Evolutionary conservation across 345 rosid genomes (phyloP).

Genomic region (Acer campestre): DNA sequence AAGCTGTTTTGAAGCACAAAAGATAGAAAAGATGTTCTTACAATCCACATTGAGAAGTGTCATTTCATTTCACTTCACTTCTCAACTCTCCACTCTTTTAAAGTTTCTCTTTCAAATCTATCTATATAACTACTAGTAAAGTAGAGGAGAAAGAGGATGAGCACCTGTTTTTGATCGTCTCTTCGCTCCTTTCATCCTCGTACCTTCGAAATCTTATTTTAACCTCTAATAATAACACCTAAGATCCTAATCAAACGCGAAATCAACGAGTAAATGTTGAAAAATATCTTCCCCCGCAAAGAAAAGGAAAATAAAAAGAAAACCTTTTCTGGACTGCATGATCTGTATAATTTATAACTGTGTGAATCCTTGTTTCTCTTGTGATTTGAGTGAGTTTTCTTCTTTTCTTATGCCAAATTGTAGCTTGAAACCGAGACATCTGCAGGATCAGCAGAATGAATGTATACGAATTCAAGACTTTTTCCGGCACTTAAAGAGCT

Average conservation of each 20-base stretch:
- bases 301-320: slow-evolving; percentile 33
- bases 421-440: slow-evolving; percentile 73
- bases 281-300: slow-evolving; percentile 16
- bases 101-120: slow-evolving; percentile 29
- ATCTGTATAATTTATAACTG: slow-evolving; percentile 36
- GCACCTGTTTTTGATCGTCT: slow-evolving; percentile 63
- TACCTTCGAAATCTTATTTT: slow-evolving; percentile 35
- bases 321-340: slow-evolving; percentile 35
- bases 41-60: slow-evolving; percentile 36
- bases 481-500: slow-evolving; percentile 65
- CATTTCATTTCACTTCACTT: slow-evolving; percentile 25
- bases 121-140: slow-evolving; percentile 36
- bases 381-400: slow-evolving; percentile 15
- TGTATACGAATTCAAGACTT: slow-evolving; percentile 85
- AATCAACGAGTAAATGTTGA: slow-evolving; percentile 34
- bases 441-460: slow-evolving; percentile 75
- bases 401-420: slow-evolving; percentile 55
- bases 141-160: slow-evolving; percentile 97
- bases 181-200: slow-evolving; percentile 79
- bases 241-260: slow-evolving; percentile 34
- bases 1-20: slow-evolving; percentile 32
- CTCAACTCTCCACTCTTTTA: slow-evolving; percentile 32
- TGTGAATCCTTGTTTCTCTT: slow-evolving; percentile 9
- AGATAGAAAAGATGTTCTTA: slow-evolving; percentile 39
- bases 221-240: slow-evolving; percentile 36